Conservation (phyloP, 768 basidiomycete genomes). For the Rossbeevera mucosa region DNA sequence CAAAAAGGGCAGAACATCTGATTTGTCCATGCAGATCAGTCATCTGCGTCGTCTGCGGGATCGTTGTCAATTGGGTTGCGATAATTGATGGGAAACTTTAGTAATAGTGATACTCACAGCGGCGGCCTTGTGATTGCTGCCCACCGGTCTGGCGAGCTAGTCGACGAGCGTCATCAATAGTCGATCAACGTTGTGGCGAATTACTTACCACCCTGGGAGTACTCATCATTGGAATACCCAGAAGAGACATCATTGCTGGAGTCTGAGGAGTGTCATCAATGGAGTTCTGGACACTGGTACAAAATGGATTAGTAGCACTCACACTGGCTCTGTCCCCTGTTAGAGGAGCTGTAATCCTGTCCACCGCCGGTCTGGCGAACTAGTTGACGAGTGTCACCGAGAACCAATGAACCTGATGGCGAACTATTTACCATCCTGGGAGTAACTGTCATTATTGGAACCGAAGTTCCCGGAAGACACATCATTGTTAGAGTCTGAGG, state of each 20-base stretch:
- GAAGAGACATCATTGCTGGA: too few species aligned
- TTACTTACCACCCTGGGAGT: slow-evolving; percentile 2
- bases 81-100: too few species aligned
- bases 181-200: slow-evolving; percentile 3
- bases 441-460: too few species aligned
- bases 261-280: neutral
- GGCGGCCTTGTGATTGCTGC: slow-evolving; percentile 39
- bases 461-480: neutral
- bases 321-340: slow-evolving; percentile 34
- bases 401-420: slow-evolving; percentile 6
- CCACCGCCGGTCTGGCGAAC: slow-evolving; percentile 64
- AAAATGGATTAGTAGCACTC: slow-evolving; percentile 6
- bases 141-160: slow-evolving; percentile 59
- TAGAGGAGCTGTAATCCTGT: slow-evolving; percentile 54
- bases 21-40: slow-evolving; percentile 42
- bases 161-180: slow-evolving; percentile 6
- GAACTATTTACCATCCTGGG: neutral
- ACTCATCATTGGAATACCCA: neutral
- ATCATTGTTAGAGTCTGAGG: neutral
- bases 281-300: slow-evolving; percentile 4
- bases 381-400: slow-evolving; percentile 19
- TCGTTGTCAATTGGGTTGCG: too few species aligned
- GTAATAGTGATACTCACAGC: neutral
- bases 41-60: slow-evolving; percentile 54
- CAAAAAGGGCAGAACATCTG: slow-evolving; percentile 21